Evolutionary conservation across 768 basidiomycete genomes (phyloP), one percentile per base, ranked within the genome.

Genomic region (Lactifluus subvellereus): DNA sequence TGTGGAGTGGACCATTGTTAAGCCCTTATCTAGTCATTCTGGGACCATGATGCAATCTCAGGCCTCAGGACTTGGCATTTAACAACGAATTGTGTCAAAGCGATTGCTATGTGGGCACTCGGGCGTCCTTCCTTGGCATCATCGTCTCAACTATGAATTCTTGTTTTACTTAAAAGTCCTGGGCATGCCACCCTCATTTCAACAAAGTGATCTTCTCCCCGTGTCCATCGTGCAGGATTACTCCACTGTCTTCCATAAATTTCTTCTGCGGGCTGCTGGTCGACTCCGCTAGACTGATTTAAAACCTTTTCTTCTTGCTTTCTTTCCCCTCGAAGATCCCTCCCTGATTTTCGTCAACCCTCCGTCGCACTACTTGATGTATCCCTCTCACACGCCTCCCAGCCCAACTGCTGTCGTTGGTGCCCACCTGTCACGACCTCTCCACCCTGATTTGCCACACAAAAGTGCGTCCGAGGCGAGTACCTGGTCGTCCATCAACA

Each of bases 181-280:
- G 42, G 16, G 38, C 8, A 30, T 30, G 14, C 51, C 45, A 22
- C 16, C 30, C 14, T 22, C 10, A 3, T 18, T 32, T 40, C 37
- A 10, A 3, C 7, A 27, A 49, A 38, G 38, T 7, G 49, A 63
- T 40, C 42, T 9, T 1, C 7, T 51, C 9, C 30, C 48, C 37
- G 9, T 8, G 32, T 40, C 40, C 22, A 18, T 48, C 33, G 43
- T 53, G 27, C 14, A 18, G 14, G 8, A 11, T 30, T 42, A 5
- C 50, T 8, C 18, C 55, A 6, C 5, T 20, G 4, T 14, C 38
- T 33, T 2, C 32, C 33, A 18, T 52, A 13, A 0, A 20, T 42
- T 61, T 5, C 45, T 48, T 57, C n/a, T 16, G 5, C 45, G n/a
- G 57, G 20, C 47, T 51, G 57, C 62, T 58, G 62, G 52, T 52